Percentiles rank a stretch among this genome's conserved stretches.
phyloP scores from a whole-genome alignment of 1,284 basidiomycete genomes.

The Wallemia mellicola region DNA sequence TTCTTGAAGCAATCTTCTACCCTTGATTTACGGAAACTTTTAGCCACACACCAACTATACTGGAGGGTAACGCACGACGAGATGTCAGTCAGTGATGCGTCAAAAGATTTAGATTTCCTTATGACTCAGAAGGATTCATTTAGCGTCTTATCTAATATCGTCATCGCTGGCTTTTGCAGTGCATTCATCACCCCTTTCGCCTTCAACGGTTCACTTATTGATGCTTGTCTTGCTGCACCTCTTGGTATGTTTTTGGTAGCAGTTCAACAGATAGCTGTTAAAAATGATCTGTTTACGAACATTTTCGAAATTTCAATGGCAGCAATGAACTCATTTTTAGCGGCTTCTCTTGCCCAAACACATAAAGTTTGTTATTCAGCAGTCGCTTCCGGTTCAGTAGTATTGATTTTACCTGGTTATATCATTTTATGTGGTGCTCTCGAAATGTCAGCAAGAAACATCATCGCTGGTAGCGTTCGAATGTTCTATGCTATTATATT shows the following conservation, averaged over 20 bases:
- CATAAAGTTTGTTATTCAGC: conserved; percentile 55
- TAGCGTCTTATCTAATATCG: conserved; percentile 29
- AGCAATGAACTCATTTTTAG: conserved; percentile 41
- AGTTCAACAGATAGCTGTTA: conserved; percentile 40
- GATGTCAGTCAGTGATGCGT: conserved; percentile 49
- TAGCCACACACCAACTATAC: conserved; percentile 43
- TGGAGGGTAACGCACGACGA: conserved; percentile 71
- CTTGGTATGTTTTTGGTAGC: conserved; percentile 47
- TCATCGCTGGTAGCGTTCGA: conserved; percentile 21
- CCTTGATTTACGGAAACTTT: conserved; percentile 45
- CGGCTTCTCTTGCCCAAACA: conserved; percentile 42
- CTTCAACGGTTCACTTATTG: conserved; percentile 49
- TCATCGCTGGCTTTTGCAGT: conserved; percentile 56
- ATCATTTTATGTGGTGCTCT: conserved; percentile 51
- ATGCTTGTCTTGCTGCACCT: conserved; percentile 40
- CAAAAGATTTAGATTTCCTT: conserved; percentile 34
- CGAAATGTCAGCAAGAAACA: conserved; percentile 25
- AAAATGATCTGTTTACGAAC: conserved; percentile 57
- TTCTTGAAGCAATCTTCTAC: conserved; percentile 45
- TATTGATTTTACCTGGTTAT: conserved; percentile 60
- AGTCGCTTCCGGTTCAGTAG: conserved; percentile 50
- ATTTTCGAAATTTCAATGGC: conserved; percentile 65
- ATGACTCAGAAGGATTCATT: conserved; percentile 36
- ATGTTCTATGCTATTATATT: conserved; percentile 33
- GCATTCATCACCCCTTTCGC: conserved; percentile 41